Percentiles rank a stretch among this genome's conserved stretches.
These are phyloP conservation scores for Talaromyces piceae DNA, from an alignment of 2,329 filamentous ascomycete genomes.

Conservation along the genomic window DNA sequence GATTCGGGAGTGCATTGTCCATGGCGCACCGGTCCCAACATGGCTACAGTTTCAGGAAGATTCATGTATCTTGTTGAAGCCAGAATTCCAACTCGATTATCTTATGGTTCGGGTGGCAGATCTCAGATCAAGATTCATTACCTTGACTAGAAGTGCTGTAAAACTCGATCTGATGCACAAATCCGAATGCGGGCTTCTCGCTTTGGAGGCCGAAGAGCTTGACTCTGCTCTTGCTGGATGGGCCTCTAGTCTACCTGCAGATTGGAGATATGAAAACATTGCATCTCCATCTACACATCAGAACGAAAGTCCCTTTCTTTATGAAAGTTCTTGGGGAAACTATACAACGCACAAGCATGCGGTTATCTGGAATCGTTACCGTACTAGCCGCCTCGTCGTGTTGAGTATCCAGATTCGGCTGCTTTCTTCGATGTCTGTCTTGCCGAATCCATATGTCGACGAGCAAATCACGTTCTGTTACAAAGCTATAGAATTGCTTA, in stretches of 20 bases:
- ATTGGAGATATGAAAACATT: neutral
- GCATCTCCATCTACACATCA: neutral
- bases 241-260: neutral
- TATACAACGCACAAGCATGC: slow-evolving; percentile 17
- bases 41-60: slow-evolving; percentile 1
- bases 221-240: neutral
- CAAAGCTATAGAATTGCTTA: neutral
- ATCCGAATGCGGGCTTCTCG: neutral
- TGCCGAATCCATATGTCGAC: neutral
- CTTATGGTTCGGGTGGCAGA: slow-evolving; percentile 3
- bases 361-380: slow-evolving; percentile 17
- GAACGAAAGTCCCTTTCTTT: neutral
- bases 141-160: neutral
- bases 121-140: slow-evolving; percentile 12
- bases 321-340: neutral
- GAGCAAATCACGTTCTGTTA: neutral
- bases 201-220: neutral
- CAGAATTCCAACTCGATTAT: neutral
- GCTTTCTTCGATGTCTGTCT: neutral
- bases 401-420: slow-evolving; percentile 15
- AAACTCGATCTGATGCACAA: neutral
- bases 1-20: slow-evolving; percentile 2
- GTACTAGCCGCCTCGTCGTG: slow-evolving; percentile 15
- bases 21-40: neutral
- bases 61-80: neutral